Conservation (phyloP, 2,329 filamentous ascomycete genomes). For the Teratosphaeria nubilosa region DNA sequence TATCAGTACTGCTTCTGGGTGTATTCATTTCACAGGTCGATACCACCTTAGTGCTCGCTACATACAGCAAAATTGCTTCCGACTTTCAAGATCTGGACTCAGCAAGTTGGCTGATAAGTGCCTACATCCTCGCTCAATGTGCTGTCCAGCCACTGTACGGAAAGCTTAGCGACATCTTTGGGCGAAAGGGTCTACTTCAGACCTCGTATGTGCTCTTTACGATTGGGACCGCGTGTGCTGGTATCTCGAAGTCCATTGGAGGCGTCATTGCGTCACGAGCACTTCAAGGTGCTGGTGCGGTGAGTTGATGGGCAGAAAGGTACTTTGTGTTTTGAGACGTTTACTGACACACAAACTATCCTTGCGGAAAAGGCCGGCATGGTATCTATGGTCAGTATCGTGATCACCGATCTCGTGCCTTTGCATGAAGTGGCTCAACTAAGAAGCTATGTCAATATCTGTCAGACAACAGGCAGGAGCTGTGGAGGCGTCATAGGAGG, state of each 20-base stretch:
- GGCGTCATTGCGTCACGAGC: constrained; percentile 57
- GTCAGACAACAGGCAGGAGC: constrained; percentile 58
- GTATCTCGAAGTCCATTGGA: constrained; percentile 53
- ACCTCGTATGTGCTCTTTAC: constrained; percentile 57
- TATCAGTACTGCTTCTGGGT: constrained; percentile 36
- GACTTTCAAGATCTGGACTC: constrained; percentile 64
- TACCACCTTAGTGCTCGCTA: constrained; percentile 65
- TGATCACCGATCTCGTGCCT: constrained; percentile 61
- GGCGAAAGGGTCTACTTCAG: constrained; percentile 55
- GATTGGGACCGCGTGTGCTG: constrained; percentile 53
- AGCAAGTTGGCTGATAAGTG: constrained; percentile 65
- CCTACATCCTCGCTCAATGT: constrained; percentile 63
- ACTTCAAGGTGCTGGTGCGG: constrained; percentile 53
- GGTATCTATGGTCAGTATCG: constrained; percentile 57
- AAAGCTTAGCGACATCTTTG: constrained; percentile 61
- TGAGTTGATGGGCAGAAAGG: no score
- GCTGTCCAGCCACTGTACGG: constrained; percentile 68
- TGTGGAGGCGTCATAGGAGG: constrained; percentile 64
- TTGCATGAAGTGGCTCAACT: constrained; percentile 60
- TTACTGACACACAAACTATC: no score
- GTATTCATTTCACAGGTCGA: constrained; percentile 64
- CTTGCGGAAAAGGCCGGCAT: constrained; percentile 47
- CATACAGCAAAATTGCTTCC: constrained; percentile 65
- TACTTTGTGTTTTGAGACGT: no score
- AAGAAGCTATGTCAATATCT: constrained; percentile 65